Percentiles rank a stretch among this genome's conserved stretches.
These are phyloP conservation scores for Remersonia thermophila DNA, from an alignment of 2,329 filamentous ascomycete genomes.

Conservation along the genomic window DNA sequence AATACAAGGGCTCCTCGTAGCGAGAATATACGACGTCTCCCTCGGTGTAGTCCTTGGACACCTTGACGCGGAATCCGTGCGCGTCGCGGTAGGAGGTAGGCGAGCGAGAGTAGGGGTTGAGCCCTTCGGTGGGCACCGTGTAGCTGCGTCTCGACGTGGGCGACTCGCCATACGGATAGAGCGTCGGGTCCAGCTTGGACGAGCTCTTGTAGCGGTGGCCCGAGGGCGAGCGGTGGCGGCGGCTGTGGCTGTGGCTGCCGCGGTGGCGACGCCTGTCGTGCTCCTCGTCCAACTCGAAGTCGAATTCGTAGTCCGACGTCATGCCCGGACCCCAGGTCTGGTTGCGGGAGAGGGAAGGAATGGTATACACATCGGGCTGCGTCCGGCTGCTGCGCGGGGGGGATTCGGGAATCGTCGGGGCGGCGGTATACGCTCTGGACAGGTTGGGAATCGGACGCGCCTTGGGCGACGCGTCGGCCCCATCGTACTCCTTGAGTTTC, in stretches of 20 bases:
- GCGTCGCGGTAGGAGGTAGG: slow-evolving; percentile 5
- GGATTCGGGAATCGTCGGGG: slow-evolving; percentile 12
- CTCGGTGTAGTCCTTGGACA: slow-evolving; percentile 5
- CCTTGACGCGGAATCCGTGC: slow-evolving; percentile 11
- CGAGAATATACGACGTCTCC: slow-evolving; percentile 11
- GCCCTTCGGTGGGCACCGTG: slow-evolving; percentile 1
- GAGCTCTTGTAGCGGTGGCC: slow-evolving; percentile 14
- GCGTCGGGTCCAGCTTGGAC: slow-evolving; percentile 11
- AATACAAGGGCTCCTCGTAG: slow-evolving; percentile 2
- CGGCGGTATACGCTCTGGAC: slow-evolving; percentile 18
- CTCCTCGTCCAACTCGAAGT: slow-evolving; percentile 15
- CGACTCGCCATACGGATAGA: slow-evolving; percentile 12
- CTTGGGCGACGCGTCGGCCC: slow-evolving; percentile 9
- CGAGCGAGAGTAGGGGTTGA: slow-evolving; percentile 7
- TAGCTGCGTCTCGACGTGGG: slow-evolving; percentile 11
- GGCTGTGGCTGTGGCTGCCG: slow-evolving; percentile 7
- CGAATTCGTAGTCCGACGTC: slow-evolving; percentile 7
- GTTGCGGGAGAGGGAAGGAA: slow-evolving; percentile 11
- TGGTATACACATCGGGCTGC: slow-evolving; percentile 1
- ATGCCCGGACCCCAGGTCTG: slow-evolving; percentile 12
- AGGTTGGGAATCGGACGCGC: slow-evolving; percentile 16
- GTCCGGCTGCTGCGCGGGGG: slow-evolving; percentile 15
- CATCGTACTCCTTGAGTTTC: slow-evolving; percentile 11
- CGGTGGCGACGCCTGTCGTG: slow-evolving; percentile 11
- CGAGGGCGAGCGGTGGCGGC: slow-evolving; percentile 12